These are phyloP conservation scores for Phytophthora pisi DNA, from an alignment of 352 stramenopile species.

Conservation along the genomic window DNA sequence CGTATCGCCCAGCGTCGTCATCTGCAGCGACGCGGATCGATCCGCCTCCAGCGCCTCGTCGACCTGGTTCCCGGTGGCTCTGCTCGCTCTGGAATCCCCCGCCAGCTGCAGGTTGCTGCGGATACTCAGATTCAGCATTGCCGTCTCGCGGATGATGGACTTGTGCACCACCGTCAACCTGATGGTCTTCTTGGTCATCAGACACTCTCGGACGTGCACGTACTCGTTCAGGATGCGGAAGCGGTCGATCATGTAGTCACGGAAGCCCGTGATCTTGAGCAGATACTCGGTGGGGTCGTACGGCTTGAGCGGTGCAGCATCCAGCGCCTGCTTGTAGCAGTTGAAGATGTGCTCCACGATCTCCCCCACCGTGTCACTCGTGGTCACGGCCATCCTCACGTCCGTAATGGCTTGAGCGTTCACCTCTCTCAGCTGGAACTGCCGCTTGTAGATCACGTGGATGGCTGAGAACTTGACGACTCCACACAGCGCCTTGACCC, in stretches of 20 bases:
- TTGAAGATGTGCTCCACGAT: conserved; percentile 91
- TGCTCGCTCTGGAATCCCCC: conserved; percentile 33
- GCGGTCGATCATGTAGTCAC: conserved; percentile 87
- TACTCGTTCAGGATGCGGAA: conserved; percentile 89
- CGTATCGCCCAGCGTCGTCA: conserved; percentile 68
- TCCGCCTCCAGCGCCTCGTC: conserved; percentile 64
- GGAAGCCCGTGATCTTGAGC: conserved; percentile 86
- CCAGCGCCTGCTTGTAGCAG: conserved; percentile 83
- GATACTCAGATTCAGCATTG: conserved; percentile 80
- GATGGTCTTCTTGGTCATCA: conserved; percentile 88
- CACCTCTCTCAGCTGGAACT: conserved; percentile 87
- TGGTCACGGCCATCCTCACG: conserved; percentile 86
- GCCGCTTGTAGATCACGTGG: conserved; percentile 80
- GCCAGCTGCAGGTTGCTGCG: conserved; percentile 58
- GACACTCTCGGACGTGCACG: conserved; percentile 85
- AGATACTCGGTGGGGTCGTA: conserved; percentile 86
- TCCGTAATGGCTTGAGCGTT: conserved; percentile 84
- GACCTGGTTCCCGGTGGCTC: conserved; percentile 53
- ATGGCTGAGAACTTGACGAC: conserved; percentile 84
- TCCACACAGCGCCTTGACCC: conserved; percentile 79
- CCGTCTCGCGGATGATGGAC: conserved; percentile 84
- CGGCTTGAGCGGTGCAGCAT: conserved; percentile 72
- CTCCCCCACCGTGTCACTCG: conserved; percentile 83
- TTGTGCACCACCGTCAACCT: conserved; percentile 86
- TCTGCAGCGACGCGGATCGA: conserved; percentile 62